These are phyloP conservation scores for Pezicula radicicola DNA, from an alignment of 2,329 filamentous ascomycete genomes.

Conservation along the genomic window DNA sequence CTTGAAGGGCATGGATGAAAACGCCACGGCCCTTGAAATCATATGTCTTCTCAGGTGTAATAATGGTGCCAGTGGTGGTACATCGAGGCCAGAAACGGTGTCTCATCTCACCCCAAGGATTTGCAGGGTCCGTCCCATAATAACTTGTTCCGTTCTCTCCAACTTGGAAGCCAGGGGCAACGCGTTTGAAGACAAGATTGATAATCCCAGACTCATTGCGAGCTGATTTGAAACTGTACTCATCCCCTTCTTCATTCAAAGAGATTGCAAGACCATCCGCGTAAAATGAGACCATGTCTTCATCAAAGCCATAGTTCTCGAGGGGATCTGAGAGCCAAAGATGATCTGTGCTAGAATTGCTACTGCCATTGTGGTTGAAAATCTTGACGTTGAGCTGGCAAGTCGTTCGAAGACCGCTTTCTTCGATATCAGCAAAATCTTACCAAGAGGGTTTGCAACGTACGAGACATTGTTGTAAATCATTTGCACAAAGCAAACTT, in stretches of 20 bases:
- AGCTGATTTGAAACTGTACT: conserved; percentile 87
- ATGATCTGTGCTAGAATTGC: conserved; percentile 57
- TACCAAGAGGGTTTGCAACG: conserved; percentile 23
- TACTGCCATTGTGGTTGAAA: conserved; percentile 63
- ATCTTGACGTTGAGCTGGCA: conserved; percentile 94
- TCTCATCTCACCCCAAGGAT: conserved; percentile 90
- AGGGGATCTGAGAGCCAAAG: conserved; percentile 84
- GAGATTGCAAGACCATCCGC: conserved; percentile 83
- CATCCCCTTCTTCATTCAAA: conserved; percentile 77
- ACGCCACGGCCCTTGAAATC: conserved; percentile 79
- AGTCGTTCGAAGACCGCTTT: conserved; percentile 83
- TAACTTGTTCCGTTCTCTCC: conserved; percentile 81
- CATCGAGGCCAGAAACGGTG: conserved; percentile 95
- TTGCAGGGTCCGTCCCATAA: conserved; percentile 79
- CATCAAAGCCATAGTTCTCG: conserved; percentile 76
- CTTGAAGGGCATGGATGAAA: conserved; percentile 84
- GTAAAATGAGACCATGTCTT: conserved; percentile 79
- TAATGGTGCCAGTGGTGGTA: conserved; percentile 76
- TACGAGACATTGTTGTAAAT: conserved; percentile 98
- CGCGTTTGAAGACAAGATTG: conserved; percentile 76
- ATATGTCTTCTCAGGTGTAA: conserved; percentile 76
- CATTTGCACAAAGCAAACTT: conserved; percentile 77
- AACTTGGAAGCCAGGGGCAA: conserved; percentile 76
- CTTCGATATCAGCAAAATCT: conserved; percentile 18
- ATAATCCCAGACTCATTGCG: conserved; percentile 78